Evolutionary conservation across 495 filamentous ascomycete genomes (phyloP), one percentile per base, ranked within the genome.

Genomic region (Lichina pygmaea): DNA sequence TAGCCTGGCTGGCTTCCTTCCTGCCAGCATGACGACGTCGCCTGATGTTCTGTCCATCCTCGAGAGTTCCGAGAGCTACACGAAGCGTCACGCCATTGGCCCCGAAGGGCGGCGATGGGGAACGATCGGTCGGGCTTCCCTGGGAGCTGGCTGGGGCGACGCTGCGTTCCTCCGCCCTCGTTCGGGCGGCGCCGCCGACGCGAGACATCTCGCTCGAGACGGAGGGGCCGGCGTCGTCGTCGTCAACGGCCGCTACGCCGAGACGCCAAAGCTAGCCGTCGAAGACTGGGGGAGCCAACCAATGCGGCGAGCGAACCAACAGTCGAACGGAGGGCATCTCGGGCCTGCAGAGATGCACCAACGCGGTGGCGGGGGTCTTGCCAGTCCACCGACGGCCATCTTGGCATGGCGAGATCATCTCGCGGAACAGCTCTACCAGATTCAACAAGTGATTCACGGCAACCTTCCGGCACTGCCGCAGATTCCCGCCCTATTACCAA

Each of bases 341-440:
- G n/a, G 6, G 17, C n/a, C 12, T 12, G n/a, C n/a, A 24, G 24
- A 24, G 24, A 24, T 24, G 24, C 24, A 24, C 24, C 24, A 24
- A 24, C 13, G 11, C 9, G 10, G 33, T 48, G 45, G 36, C 33
- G 9, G 6, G 33, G 46, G 43, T 8, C 8, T 32, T 17, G 33
- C 36, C n/a, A 24, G 40, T 13, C 42, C 50, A 32, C 70, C 77
- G 13, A 55, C 59, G 32, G 66, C 76, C 30, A 69, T 82, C 58
- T 63, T 73, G 32, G 79, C 78, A 24, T 75, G 81, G 67, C 71
- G 77, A 47, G 78, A 86, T 44, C 77, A 83, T 44, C 60, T 92
- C 13, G 70, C 74, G 39, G 67, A 71, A 4, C 84, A 89, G 53
- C 70, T 89, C 52, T 78, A 86, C 44, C 75, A 84, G 36, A 66